Evolutionary conservation across 2,329 filamentous ascomycete species (phyloP), one percentile per base, ranked within the genome.

Genomic region (Sclerotinia glacialis): DNA sequence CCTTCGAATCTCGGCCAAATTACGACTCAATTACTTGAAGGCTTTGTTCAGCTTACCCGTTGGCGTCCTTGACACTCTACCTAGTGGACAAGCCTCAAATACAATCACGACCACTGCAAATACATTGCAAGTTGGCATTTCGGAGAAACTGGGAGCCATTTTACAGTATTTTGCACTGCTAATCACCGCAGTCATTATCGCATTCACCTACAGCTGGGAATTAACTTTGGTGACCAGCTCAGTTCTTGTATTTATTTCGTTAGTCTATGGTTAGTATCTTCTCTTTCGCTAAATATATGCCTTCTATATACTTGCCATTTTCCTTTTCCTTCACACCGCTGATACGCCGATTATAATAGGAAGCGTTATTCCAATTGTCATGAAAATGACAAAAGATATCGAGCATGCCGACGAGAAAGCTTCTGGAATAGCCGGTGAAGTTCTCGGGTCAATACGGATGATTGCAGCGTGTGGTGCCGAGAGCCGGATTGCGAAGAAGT

Each of bases 31-130:
- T 70, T 92, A 90, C 71, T 80, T 93, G 21, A 80, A 83, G 56
- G 80, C 82, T 49, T 81, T 91, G 5, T 86, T 93, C 60, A 78
- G 80, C 3, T 87, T 91, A 75, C 85, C 86, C 59, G 84, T 91
- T 55, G 85, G 88, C 68, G 86, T 88, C 46, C 85, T 91, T 54
- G 89, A 91, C 76, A 85, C 85, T 21, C 85, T 88, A 80, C 83
- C 85, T 0, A 89, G 65, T 26, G 74, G 75, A 5, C 71, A 75
- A 65, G 71, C 74, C 34, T 73, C 73, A 2, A 75, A 73, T 37
- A 82, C 81, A 18, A 86, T 86, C 46, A 88, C 89, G 69, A 89
- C 87, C 0, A 83, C 85, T 1, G 84, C 85, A 68, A 89, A 89
- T 74, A 82, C 81, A 1, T 78, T 89, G n/a, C 86, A 89, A 75